Evolutionary conservation across 108 stramenopile genomes (phyloP).

Genomic region (Pseudonitzschia multistriata): DNA sequence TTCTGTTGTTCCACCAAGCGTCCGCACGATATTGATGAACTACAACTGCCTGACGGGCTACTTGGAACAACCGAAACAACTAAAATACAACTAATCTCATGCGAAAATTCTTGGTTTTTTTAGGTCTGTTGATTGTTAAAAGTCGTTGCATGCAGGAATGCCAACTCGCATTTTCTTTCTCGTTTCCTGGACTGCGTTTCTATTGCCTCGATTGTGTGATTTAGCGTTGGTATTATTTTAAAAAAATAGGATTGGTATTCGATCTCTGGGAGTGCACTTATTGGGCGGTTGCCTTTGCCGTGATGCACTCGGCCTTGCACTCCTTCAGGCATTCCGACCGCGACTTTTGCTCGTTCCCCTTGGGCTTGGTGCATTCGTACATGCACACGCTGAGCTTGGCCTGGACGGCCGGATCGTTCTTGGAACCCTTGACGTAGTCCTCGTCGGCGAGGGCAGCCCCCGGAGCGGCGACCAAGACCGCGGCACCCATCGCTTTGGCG

Average conservation of each 20-base stretch:
- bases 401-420: not conserved
- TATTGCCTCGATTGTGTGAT: too few relatives aligned
- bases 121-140: too few relatives aligned
- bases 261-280: not conserved
- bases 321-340: slow-evolving; percentile 71
- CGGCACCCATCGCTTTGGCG: not conserved
- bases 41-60: too few relatives aligned
- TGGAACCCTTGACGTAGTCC: not conserved
- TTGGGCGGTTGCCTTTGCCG: slow-evolving; percentile 36
- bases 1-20: too few relatives aligned
- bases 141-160: too few relatives aligned
- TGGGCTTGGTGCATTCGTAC: slow-evolving; percentile 85
- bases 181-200: too few relatives aligned
- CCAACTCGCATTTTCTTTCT: too few relatives aligned
- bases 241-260: not conserved
- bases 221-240: too few relatives aligned
- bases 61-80: too few relatives aligned
- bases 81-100: too few relatives aligned
- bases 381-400: slow-evolving; percentile 40
- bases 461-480: not conserved
- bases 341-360: slow-evolving; percentile 63
- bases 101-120: too few relatives aligned
- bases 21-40: too few relatives aligned
- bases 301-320: slow-evolving; percentile 71
- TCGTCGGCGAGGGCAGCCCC: not conserved